Evolutionary conservation across 2,329 filamentous ascomycete species (phyloP).

Genomic region (Aspergillus udagawae): DNA sequence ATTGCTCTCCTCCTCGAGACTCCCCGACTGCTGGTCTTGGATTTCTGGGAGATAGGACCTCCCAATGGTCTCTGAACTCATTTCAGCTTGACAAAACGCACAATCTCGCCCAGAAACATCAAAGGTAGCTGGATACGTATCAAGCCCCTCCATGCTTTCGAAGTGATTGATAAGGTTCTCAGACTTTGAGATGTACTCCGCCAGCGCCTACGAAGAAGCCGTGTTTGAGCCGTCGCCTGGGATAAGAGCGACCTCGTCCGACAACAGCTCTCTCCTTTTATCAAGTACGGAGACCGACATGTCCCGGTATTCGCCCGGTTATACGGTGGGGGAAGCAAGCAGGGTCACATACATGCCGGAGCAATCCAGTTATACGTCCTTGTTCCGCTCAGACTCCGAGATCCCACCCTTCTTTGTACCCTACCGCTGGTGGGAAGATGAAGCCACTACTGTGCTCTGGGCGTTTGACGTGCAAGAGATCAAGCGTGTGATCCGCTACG

Average conservation of each 20-base stretch:
- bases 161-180: not conserved
- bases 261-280: not conserved
- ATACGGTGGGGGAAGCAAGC: conserved; percentile 2
- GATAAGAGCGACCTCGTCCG: not conserved
- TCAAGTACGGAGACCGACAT: conserved; percentile 4
- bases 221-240: conserved; percentile 1
- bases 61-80: not conserved
- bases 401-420: conserved; percentile 29
- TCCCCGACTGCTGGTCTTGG: not conserved
- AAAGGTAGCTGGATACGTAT: not conserved
- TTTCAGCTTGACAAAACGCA: not conserved
- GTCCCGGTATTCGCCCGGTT: conserved; percentile 9
- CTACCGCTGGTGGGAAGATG: conserved; percentile 42
- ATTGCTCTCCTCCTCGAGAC: not conserved
- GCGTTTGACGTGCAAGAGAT: conserved; percentile 37
- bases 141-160: conserved; percentile 1
- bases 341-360: conserved; percentile 10
- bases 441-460: conserved; percentile 36
- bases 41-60: not conserved
- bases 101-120: not conserved
- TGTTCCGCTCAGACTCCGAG: conserved; percentile 29
- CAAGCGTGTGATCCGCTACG: conserved; percentile 35
- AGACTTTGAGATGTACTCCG: conserved; percentile 3
- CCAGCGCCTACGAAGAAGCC: conserved; percentile 2
- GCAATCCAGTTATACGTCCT: conserved; percentile 22